Evolutionary conservation across 768 basidiomycete genomes (phyloP).

Genomic region (Cystobasidium tubakii): DNA sequence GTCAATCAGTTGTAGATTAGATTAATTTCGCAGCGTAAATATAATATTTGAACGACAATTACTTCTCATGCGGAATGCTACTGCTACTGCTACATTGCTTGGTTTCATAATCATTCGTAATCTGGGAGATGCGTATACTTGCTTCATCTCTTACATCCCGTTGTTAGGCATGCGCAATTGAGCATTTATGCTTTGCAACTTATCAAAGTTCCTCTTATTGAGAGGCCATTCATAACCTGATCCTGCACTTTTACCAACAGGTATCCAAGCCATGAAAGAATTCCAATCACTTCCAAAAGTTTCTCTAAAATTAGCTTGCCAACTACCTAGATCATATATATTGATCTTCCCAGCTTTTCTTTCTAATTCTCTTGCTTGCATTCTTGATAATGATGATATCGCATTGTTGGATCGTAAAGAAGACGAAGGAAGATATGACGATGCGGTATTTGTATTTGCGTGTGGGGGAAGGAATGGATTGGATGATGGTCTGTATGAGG

Average conservation of each 20-base stretch:
- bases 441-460: neutral
- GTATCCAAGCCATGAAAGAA: conserved; percentile 7
- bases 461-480: conserved; percentile 24
- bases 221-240: conserved; percentile 25
- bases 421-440: neutral
- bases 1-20: too few species aligned
- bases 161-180: neutral
- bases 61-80: too few species aligned
- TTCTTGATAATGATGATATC: conserved; percentile 16
- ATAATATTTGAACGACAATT: too few species aligned
- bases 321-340: conserved; percentile 30
- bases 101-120: too few species aligned
- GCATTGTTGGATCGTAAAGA: neutral
- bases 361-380: conserved; percentile 21
- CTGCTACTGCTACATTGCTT: neutral
- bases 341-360: conserved; percentile 29
- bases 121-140: too few species aligned
- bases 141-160: neutral
- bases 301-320: conserved; percentile 19
- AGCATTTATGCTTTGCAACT: conserved; percentile 7
- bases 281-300: conserved; percentile 29
- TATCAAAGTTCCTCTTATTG: conserved; percentile 16
- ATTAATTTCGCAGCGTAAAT: too few species aligned
- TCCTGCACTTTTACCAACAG: conserved; percentile 17
- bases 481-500: neutral